Base-by-base conservation (phyloP, 345 rosid species). In the Rubroshorea leprosula region DNA sequence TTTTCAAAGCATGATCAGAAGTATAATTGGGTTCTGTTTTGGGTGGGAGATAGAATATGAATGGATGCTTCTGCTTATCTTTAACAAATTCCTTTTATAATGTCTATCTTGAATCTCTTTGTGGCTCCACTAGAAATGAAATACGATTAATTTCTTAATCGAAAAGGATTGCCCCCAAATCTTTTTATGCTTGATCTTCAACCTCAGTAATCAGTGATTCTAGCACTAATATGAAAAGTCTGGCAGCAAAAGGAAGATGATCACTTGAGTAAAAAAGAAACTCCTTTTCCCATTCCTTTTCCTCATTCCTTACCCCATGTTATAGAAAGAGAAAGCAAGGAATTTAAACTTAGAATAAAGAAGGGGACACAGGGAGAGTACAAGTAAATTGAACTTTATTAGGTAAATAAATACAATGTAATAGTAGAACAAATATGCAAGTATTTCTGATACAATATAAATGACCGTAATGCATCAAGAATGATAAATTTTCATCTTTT, bases 1-100 rank as follows among this genome's bases (percentile, higher is more conserved):
- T 15, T 55, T 62, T 21, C 43, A 39, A 72, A 77, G 76, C 74
- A 67, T 44, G 50, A 63, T 35, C 54, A 49, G 61, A 39, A 66
- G 49, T 51, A 43, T 65, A 64, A 62, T 58, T 68, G 24, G 66
- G 58, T 29, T 53, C 35, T 43, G 19, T 29, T 55, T 48, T 20
- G 11, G 53, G 71, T 62, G 72, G 66, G n/a, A 27, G 41, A 63
- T 51, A 12, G 64, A 71, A 68, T 66, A 71, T 0, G 19, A 51
- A 20, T 54, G 43, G 19, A 60, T 52, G 35, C 61, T 18, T 51
- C 57, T 23, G 47, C 64, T 68, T 54, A 62, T 72, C 35, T 29
- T 9, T 29, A 29, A 29, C 9, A 50, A 18, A 60, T 55, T 69
- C 63, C 41, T 13, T 61, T 55, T 51, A 20, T 54, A 69, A 41